These are phyloP conservation scores for Tuber brumale DNA, from an alignment of 495 filamentous ascomycete genomes.

Conservation along the genomic window DNA sequence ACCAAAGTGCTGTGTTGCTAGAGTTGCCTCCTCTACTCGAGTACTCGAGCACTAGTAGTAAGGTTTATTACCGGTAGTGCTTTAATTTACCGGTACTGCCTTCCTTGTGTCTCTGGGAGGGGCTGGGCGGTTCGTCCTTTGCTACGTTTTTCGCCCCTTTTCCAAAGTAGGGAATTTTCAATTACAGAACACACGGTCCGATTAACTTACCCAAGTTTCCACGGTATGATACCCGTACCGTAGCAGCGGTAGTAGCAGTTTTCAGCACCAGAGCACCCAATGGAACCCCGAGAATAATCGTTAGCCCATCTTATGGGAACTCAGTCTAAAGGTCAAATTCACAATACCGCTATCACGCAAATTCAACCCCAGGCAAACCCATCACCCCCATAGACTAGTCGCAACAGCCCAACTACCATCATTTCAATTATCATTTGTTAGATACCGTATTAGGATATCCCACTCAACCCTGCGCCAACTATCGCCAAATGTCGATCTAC, in stretches of 20 bases:
- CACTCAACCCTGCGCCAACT: not conserved
- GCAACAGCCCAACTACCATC: not conserved
- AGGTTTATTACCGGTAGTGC: too few relatives aligned
- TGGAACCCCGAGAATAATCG: not conserved
- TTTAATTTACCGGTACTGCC: too few relatives aligned
- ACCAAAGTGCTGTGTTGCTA: too few relatives aligned
- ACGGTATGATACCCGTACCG: too few relatives aligned
- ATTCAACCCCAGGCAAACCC: not conserved
- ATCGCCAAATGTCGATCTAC: not conserved
- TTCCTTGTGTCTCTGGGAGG: too few relatives aligned
- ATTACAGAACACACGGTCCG: not conserved
- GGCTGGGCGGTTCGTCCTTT: too few relatives aligned
- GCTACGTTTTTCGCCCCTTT: too few relatives aligned
- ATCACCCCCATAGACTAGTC: not conserved
- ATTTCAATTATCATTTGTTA: not conserved
- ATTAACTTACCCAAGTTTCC: too few relatives aligned
- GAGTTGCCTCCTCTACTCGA: too few relatives aligned
- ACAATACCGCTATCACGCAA: not conserved
- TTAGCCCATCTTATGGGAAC: not conserved
- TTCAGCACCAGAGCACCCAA: not conserved
- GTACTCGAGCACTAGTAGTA: too few relatives aligned
- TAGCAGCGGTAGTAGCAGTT: too few relatives aligned
- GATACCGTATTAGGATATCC: not conserved
- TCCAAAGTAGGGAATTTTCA: not conserved
- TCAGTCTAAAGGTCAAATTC: not conserved